These are phyloP conservation scores for Thraustotheca clavata DNA, from an alignment of 352 stramenopile genomes.

Conservation along the genomic window DNA sequence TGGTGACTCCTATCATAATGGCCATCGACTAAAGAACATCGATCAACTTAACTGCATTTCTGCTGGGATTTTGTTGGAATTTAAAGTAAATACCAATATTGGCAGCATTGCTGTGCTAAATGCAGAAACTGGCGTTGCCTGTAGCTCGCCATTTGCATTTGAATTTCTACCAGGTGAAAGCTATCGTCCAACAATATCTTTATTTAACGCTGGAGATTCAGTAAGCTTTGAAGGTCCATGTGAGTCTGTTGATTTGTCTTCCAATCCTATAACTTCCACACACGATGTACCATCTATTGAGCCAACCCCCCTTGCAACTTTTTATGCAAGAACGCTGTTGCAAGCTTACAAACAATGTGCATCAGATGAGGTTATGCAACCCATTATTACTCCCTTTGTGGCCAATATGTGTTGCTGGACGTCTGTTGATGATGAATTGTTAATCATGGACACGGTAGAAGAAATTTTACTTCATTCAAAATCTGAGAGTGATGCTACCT, in stretches of 20 bases:
- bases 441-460: slow-evolving; percentile 5
- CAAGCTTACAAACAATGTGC: background rate
- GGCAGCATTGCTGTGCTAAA: slow-evolving; percentile 1
- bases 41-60: background rate
- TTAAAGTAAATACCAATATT: background rate
- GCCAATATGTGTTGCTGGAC: slow-evolving; percentile 10
- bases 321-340: slow-evolving; percentile 8
- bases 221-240: background rate
- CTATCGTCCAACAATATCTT: background rate
- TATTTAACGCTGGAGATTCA: background rate
- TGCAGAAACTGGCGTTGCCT: background rate
- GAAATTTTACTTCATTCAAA: background rate
- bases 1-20: slow-evolving; percentile 7
- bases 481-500: background rate
- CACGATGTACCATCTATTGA: background rate
- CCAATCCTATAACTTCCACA: background rate
- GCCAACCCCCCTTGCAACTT: background rate
- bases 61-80: background rate
- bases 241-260: background rate
- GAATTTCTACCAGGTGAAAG: slow-evolving; percentile 5
- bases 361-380: background rate
- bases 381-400: background rate
- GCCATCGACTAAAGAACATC: background rate
- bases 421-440: background rate
- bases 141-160: background rate